phyloP scores from a whole-genome alignment of 1,284 basidiomycete species.

The Malassezia psittaci region DNA sequence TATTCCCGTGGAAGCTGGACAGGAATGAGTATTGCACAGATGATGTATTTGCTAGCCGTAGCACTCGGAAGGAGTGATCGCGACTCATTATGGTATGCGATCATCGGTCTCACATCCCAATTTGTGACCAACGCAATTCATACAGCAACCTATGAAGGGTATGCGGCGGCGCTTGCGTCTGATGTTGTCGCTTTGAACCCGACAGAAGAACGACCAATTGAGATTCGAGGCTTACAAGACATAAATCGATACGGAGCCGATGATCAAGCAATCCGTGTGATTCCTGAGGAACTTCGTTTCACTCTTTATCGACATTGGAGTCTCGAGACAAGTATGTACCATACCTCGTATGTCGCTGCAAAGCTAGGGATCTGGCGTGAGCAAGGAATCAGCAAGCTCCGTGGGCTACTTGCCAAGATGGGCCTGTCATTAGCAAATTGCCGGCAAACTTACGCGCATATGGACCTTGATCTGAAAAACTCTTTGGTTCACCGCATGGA shows the following conservation, averaged over 20 bases:
- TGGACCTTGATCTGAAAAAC: slow-evolving; percentile 87
- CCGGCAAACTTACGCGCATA: slow-evolving; percentile 83
- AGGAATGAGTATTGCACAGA: slow-evolving; percentile 78
- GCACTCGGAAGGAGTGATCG: slow-evolving; percentile 80
- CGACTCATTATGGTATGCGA: slow-evolving; percentile 89
- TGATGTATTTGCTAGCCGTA: slow-evolving; percentile 80
- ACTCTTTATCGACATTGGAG: slow-evolving; percentile 96
- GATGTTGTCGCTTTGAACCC: slow-evolving; percentile 31
- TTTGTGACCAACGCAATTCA: slow-evolving; percentile 80
- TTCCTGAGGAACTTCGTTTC: slow-evolving; percentile 55
- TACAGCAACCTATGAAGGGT: slow-evolving; percentile 65
- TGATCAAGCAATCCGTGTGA: slow-evolving; percentile 33
- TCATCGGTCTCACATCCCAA: slow-evolving; percentile 85
- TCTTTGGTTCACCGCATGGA: slow-evolving; percentile 73
- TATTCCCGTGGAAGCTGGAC: slow-evolving; percentile 75
- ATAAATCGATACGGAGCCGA: slow-evolving; percentile 24
- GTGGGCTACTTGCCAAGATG: slow-evolving; percentile 94
- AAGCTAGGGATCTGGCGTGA: slow-evolving; percentile 96
- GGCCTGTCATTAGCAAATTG: slow-evolving; percentile 89
- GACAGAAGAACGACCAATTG: slow-evolving; percentile 1
- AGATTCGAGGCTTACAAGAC: slow-evolving; percentile 1
- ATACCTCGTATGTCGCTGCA: slow-evolving; percentile 88
- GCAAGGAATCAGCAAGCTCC: slow-evolving; percentile 73
- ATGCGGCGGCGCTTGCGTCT: slow-evolving; percentile 29
- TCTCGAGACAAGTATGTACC: slow-evolving; percentile 92